phyloP scores from a whole-genome alignment of 2,329 filamentous ascomycete species.

The Penicillium sp. region DNA sequence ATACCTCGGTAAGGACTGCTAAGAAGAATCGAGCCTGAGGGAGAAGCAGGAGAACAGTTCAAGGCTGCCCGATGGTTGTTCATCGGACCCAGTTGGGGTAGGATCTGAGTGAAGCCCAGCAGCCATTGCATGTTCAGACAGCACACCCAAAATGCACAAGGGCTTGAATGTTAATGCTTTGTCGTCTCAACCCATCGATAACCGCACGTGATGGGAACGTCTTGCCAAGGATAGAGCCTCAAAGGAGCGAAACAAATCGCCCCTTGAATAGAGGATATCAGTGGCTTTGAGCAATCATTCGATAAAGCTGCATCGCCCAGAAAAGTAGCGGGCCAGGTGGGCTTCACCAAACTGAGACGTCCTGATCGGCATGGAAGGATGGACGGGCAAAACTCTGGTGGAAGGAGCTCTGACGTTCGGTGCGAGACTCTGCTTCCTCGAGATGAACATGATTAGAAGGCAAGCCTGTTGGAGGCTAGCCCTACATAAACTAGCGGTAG shows the following conservation, averaged over 20 bases:
- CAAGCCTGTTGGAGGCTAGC: slow-evolving; percentile 19
- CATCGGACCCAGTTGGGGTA: slow-evolving; percentile 7
- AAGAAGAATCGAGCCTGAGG: slow-evolving; percentile 16
- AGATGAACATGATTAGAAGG: slow-evolving; percentile 12
- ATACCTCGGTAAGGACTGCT: slow-evolving; percentile 14
- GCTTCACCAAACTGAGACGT: slow-evolving; percentile 16
- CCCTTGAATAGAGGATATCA: slow-evolving; percentile 8
- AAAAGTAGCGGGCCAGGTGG: slow-evolving; percentile 12
- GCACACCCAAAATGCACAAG: slow-evolving; percentile 3
- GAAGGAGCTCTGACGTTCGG: slow-evolving; percentile 19
- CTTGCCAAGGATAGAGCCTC: slow-evolving; percentile 10
- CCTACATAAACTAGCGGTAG: slow-evolving; percentile 11
- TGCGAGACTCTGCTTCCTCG: slow-evolving; percentile 20
- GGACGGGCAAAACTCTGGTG: slow-evolving; percentile 22
- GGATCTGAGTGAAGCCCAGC: neutral
- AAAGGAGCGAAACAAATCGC: slow-evolving; percentile 12
- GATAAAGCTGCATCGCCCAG: slow-evolving; percentile 2
- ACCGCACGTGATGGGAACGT: slow-evolving; percentile 9
- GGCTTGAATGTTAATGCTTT: slow-evolving; percentile 8
- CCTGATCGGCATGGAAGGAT: slow-evolving; percentile 18
- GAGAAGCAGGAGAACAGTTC: slow-evolving; percentile 12
- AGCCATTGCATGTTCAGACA: slow-evolving; percentile 1
- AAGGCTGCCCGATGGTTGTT: slow-evolving; percentile 15
- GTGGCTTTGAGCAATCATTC: slow-evolving; percentile 8
- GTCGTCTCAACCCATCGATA: slow-evolving; percentile 10